These are phyloP conservation scores for Lasiosphaeria hispida DNA, from an alignment of 495 filamentous ascomycete species.

Conservation along the genomic window DNA sequence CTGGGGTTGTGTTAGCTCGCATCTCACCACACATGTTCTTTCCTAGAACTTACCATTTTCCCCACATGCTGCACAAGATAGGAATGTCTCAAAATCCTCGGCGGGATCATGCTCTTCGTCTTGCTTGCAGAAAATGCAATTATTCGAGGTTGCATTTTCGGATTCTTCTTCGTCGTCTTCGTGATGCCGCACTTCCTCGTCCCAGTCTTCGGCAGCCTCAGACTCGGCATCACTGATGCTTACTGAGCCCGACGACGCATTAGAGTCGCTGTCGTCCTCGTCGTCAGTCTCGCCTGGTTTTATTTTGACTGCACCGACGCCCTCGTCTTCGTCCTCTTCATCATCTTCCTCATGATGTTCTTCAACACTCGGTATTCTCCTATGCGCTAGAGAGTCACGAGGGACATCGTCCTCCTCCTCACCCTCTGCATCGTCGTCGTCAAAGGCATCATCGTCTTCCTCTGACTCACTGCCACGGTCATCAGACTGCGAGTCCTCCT, in stretches of 20 bases:
- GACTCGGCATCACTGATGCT: slow-evolving; percentile 39
- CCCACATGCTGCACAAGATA: slow-evolving; percentile 76
- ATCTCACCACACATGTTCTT: slow-evolving; percentile 19
- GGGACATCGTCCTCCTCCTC: slow-evolving; percentile 33
- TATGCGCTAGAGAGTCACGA: slow-evolving; percentile 21
- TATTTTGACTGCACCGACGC: slow-evolving; percentile 74
- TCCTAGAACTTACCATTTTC: slow-evolving; percentile 75
- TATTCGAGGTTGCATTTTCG: slow-evolving; percentile 61
- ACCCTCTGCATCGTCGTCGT: slow-evolving; percentile 44
- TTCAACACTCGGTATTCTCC: slow-evolving; percentile 38
- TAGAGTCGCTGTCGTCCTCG: slow-evolving; percentile 34
- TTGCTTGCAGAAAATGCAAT: slow-evolving; percentile 72
- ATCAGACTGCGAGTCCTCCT: slow-evolving; percentile 29
- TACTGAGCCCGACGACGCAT: slow-evolving; percentile 16
- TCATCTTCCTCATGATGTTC: slow-evolving; percentile 45
- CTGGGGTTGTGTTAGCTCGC: slow-evolving; percentile 53
- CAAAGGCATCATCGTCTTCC: slow-evolving; percentile 38
- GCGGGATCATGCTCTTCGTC: slow-evolving; percentile 84
- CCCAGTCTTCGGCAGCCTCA: slow-evolving; percentile 62
- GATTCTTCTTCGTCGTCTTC: slow-evolving; percentile 52
- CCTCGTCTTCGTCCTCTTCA: slow-evolving; percentile 56
- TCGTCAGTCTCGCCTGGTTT: slow-evolving; percentile 54
- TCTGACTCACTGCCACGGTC: slow-evolving; percentile 41
- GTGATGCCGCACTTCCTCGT: slow-evolving; percentile 45
- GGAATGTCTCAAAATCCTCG: slow-evolving; percentile 82